A percentile compares a stretch with the other conserved stretches of the same genome.
Evolutionary conservation across 2,329 filamentous ascomycete species (phyloP).

Genomic region (Xylaria sp.): DNA sequence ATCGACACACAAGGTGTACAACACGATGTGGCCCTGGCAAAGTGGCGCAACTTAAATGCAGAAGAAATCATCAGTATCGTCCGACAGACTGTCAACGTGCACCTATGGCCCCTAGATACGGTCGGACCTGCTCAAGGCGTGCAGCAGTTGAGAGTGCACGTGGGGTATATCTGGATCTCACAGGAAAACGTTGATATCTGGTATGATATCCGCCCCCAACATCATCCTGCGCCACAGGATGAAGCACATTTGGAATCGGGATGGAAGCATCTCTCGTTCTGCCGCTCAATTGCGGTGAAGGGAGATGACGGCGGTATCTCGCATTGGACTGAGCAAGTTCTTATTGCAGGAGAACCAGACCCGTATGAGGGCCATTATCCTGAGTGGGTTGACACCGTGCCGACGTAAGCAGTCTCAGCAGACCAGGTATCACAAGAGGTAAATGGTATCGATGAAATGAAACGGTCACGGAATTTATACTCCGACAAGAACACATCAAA

Average conservation of each 20-base stretch:
- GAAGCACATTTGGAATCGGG: background rate
- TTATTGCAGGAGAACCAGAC: too few relatives aligned
- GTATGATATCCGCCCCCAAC: background rate
- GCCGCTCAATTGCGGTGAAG: background rate
- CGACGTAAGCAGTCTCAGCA: too few relatives aligned
- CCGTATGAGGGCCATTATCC: too few relatives aligned
- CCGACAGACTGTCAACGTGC: background rate
- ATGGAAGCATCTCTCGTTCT: background rate
- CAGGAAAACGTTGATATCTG: background rate
- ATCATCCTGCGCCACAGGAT: background rate
- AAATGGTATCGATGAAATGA: too few relatives aligned
- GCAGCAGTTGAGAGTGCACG: background rate
- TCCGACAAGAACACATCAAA: too few relatives aligned
- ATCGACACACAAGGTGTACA: background rate
- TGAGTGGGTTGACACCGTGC: too few relatives aligned
- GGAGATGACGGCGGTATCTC: background rate
- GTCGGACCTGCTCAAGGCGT: background rate
- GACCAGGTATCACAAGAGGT: too few relatives aligned
- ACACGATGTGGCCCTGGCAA: background rate
- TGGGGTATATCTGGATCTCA: background rate
- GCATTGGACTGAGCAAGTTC: background rate
- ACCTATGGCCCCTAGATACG: background rate
- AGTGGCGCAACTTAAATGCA: background rate
- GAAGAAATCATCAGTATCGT: background rate
- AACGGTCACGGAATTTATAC: too few relatives aligned